Evolutionary conservation across 371 early-diverging fungal species (phyloP), one percentile per base, ranked within the genome.

Genomic region (Apophysomyces sp.): DNA sequence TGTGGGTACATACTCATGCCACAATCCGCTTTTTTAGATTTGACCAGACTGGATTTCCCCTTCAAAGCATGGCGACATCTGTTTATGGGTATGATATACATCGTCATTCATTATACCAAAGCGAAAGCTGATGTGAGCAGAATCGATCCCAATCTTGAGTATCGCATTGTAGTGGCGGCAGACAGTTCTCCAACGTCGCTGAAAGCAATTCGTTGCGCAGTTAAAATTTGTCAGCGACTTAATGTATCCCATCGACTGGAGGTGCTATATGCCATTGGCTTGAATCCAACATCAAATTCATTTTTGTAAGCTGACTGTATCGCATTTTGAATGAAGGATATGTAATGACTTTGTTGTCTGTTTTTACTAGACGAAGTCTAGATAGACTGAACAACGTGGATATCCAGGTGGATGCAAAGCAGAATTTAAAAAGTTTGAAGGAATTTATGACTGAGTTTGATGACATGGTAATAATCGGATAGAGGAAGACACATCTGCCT

Each of bases 361-460:
- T 2, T 9, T 53, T 7, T 21, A 21, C 15, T 57, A 74, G 74
- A 21, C 60, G 59, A 37, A 59, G 63, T 1, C 57, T 74, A 41
- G 74, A 74, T 61, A 55, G 71, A 15, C 60, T 68, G 16, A 74
- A 71, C 53, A 74, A 74, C 41, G 40, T 63, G 1, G 74, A 74
- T 24, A 71, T 74, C 16, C 52, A 66, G 41, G 52, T 55, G 37
- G 71, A 70, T 49, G 71, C 69, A 16, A 53, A 62, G 34, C 39
- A 52, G 24, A 53, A 63, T 3, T 44, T 62, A 13, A 29, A 24
- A 11, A 24, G 37, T 4, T 21, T 62, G 24, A 36, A 52, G 7
- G 37, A 58, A 2, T 16, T 37, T 8, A 8, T 63, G n/a, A 13
- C 54, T 9, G 21, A 56, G 41, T 61, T 41, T 52, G 55, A 67